A percentile compares a stretch with the other conserved stretches of the same genome.
Conservation (phyloP, 371 early-diverging fungal genomes). For the Mucor irregularis region DNA sequence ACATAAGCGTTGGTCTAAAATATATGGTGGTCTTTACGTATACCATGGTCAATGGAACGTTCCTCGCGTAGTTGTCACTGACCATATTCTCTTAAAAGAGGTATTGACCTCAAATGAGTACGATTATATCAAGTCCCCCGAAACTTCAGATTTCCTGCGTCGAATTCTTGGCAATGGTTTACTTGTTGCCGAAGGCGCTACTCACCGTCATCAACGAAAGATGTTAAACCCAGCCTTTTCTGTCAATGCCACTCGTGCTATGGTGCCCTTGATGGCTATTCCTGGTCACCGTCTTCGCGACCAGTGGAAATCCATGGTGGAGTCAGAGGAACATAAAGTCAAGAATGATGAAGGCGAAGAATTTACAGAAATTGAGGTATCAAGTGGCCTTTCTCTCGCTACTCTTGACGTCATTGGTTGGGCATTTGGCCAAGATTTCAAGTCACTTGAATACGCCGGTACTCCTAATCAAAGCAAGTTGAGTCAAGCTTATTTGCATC, state of each 20-base stretch:
- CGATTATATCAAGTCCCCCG: constrained; percentile 50
- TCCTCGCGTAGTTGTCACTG: constrained; percentile 54
- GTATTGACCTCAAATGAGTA: constrained; percentile 52
- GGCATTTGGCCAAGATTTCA: constrained; percentile 55
- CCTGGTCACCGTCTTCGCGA: constrained; percentile 35
- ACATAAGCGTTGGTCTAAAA: constrained; percentile 51
- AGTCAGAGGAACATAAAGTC: constrained; percentile 5
- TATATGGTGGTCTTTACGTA: constrained; percentile 53
- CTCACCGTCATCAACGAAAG: constrained; percentile 66
- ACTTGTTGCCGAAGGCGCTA: constrained; percentile 58
- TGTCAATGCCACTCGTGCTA: constrained; percentile 44
- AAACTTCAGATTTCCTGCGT: constrained; percentile 24
- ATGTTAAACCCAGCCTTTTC: constrained; percentile 70
- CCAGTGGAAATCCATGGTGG: constrained; percentile 43
- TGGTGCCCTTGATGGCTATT: constrained; percentile 47
- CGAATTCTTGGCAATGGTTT: constrained; percentile 59
- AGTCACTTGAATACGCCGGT: constrained; percentile 19
- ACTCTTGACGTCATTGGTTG: constrained; percentile 50
- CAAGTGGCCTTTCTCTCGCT: constrained; percentile 37
- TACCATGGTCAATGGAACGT: constrained; percentile 55
- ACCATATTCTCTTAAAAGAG: constrained; percentile 51
- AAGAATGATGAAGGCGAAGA: constrained; percentile 3
- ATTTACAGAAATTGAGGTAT: constrained; percentile 31
- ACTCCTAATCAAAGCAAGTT: constrained; percentile 34
- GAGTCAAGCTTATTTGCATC: constrained; percentile 44